phyloP scores from a whole-genome alignment of 352 stramenopile genomes.

The Phytophthora uliginosa region DNA sequence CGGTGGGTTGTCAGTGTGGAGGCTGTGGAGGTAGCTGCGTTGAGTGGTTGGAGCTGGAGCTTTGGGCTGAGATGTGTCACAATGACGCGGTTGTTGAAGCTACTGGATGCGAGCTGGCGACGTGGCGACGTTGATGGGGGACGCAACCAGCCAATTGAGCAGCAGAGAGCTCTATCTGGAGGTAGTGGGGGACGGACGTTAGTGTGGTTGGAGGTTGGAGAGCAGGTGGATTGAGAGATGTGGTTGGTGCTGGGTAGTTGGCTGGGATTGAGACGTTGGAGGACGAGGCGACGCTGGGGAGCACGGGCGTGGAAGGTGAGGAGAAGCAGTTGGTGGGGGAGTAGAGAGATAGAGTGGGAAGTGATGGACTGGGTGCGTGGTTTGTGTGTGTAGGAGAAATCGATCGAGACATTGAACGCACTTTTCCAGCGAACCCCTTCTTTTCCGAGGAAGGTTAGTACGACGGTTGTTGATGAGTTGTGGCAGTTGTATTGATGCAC shows the following conservation, averaged over 20 bases:
- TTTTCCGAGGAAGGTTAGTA: slow-evolving; percentile 42
- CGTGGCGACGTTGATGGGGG: slow-evolving; percentile 37
- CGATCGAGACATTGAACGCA: slow-evolving; percentile 74
- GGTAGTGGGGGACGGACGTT: slow-evolving; percentile 13
- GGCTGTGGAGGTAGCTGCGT: background rate
- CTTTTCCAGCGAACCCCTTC: slow-evolving; percentile 68
- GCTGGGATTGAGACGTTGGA: slow-evolving; percentile 48
- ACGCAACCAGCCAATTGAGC: slow-evolving; percentile 8
- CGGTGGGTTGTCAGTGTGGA: slow-evolving; percentile 25
- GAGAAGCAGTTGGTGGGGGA: too few species aligned
- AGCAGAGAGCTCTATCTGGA: slow-evolving; percentile 40
- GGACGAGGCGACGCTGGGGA: slow-evolving; percentile 47
- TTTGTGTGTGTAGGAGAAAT: slow-evolving; percentile 66
- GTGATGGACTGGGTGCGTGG: slow-evolving; percentile 28
- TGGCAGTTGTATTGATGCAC: slow-evolving; percentile 4
- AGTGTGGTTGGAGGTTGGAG: background rate
- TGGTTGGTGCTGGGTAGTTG: slow-evolving; percentile 35
- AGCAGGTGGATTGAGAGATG: background rate
- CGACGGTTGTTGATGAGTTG: too few species aligned
- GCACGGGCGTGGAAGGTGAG: slow-evolving; percentile 71
- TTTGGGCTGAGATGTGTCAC: background rate
- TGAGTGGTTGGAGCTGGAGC: background rate
- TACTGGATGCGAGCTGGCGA: slow-evolving; percentile 51
- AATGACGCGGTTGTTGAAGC: slow-evolving; percentile 26
- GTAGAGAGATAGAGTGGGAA: too few species aligned